Conservation (phyloP, 805 yeast species). For the Schizosaccharomyces cryophilus region DNA sequence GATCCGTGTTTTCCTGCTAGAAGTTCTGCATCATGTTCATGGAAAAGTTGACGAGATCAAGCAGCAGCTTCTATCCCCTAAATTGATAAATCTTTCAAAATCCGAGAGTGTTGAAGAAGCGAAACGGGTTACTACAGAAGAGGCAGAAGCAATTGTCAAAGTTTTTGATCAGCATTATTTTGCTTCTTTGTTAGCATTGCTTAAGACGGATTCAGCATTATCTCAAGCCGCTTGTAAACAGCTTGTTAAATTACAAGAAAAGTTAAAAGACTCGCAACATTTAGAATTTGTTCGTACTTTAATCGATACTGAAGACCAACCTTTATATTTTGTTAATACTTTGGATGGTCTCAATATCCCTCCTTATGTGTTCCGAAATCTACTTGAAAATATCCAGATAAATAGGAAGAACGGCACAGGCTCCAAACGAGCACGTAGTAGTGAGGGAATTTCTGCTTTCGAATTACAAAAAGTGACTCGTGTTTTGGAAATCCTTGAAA, state of each 20-base stretch:
- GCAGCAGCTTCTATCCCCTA: slow-evolving; percentile 15
- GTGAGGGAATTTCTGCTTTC: slow-evolving; percentile 20
- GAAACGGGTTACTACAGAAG: neutral
- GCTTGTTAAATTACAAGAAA: slow-evolving; percentile 17
- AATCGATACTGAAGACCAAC: neutral
- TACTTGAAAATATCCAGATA: neutral
- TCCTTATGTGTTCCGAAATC: neutral
- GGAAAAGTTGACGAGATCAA: slow-evolving; percentile 14
- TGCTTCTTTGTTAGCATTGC: slow-evolving; percentile 30
- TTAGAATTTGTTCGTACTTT: neutral
- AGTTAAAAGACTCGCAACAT: neutral
- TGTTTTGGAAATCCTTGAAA: slow-evolving; percentile 56
- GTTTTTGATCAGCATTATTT: slow-evolving; percentile 18
- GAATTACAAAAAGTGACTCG: slow-evolving; percentile 37
- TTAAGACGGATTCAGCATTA: slow-evolving; percentile 24
- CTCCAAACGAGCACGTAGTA: neutral
- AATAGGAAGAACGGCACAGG: neutral
- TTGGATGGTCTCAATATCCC: neutral
- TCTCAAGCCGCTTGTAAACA: slow-evolving; percentile 40
- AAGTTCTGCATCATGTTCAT: slow-evolving; percentile 20
- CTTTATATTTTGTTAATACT: neutral
- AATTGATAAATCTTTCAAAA: neutral
- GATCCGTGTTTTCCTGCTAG: slow-evolving; percentile 29
- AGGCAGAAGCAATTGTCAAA: neutral
- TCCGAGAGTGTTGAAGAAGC: neutral